These are phyloP conservation scores for Cadophora malorum DNA, from an alignment of 2,329 filamentous ascomycete species.

Conservation along the genomic window DNA sequence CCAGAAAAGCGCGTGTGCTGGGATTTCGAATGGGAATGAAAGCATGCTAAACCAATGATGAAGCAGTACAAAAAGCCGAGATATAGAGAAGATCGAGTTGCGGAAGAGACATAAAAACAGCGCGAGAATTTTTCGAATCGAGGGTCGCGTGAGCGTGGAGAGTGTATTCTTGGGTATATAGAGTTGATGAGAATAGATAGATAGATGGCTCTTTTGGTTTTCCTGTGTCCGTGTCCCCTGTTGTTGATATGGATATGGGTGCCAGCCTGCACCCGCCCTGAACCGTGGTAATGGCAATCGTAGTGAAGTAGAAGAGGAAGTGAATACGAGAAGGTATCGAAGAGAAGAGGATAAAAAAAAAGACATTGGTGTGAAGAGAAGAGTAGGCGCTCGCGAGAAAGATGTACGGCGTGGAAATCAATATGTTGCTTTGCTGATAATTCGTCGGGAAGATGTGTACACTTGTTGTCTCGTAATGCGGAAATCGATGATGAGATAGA, in stretches of 20 bases:
- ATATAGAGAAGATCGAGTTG: not conserved
- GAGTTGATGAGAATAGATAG: constrained; percentile 24
- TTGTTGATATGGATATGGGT: constrained; percentile 18
- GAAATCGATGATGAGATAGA: constrained; percentile 3
- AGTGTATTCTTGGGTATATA: constrained; percentile 42
- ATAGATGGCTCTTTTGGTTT: constrained; percentile 17
- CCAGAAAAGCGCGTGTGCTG: constrained; percentile 1
- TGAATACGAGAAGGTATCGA: constrained; percentile 12
- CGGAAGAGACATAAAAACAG: constrained; percentile 18
- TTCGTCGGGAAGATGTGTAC: constrained; percentile 16
- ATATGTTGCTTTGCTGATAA: constrained; percentile 4
- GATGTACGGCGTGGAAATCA: not conserved
- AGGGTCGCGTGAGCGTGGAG: constrained; percentile 43
- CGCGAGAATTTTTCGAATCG: constrained; percentile 20
- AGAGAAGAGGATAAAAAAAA: constrained; percentile 25
- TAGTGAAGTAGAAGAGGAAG: constrained; percentile 27
- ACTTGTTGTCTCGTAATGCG: not conserved
- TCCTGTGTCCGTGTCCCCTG: constrained; percentile 17
- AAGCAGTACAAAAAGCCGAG: not conserved
- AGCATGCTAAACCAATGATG: not conserved
- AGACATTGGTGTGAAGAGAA: constrained; percentile 32
- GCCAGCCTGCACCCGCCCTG: constrained; percentile 36
- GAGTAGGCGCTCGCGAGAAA: constrained; percentile 9
- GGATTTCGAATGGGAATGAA: not conserved
- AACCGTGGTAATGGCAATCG: constrained; percentile 18